Evolutionary conservation across 1,284 basidiomycete species (phyloP), one percentile per base, ranked within the genome.

Genomic region (Golubevia pallescens): DNA sequence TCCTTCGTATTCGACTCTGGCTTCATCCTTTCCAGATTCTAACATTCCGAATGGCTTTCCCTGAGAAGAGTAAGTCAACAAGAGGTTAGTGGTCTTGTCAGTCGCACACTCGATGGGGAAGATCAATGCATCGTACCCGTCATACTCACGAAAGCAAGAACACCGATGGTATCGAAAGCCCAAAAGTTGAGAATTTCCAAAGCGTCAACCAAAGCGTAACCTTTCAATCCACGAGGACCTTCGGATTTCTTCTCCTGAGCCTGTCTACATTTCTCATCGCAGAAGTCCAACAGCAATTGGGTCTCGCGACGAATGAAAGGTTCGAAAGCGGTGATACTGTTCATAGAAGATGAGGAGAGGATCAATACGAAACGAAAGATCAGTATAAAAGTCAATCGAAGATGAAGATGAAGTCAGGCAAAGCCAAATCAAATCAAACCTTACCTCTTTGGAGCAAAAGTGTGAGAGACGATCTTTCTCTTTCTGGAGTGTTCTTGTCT

Each of bases 1-100:
- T 86, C 80, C 51, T 71, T 78, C 90, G 28, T 88, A 86, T 58
- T 88, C 79, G 20, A 87, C 86, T 2, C 87, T 87, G 19, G 92
- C 93, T 10, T 90, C 89, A 83, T 95, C 93, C 66, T 90, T 89
- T 51, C 89, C 91, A 3, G 91, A 89, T 62, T 90, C 84, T 66
- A 97, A 88, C 94, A 97, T 97, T 32, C 93, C 94, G 75, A 97
- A 96, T 0, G 94, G 91, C 10, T 90, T 89, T 8, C 93, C 34
- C 34, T 38, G 34, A 38, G 10, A 38, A 38, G 10, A 38, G 34
- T 4, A 38, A 38, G 10, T 38, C 34, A 38, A 38, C 10, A 4
- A 38, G 34, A 38, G 10, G 10, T 38, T 4, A 10, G 34, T n/a
- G n/a, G n/a, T n/a, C n/a, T n/a, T n/a, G n/a, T n/a, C n/a, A n/a